These are phyloP conservation scores for Paramecium caudatum DNA, from an alignment of 73 alveolate species.

Conservation along the genomic window DNA sequence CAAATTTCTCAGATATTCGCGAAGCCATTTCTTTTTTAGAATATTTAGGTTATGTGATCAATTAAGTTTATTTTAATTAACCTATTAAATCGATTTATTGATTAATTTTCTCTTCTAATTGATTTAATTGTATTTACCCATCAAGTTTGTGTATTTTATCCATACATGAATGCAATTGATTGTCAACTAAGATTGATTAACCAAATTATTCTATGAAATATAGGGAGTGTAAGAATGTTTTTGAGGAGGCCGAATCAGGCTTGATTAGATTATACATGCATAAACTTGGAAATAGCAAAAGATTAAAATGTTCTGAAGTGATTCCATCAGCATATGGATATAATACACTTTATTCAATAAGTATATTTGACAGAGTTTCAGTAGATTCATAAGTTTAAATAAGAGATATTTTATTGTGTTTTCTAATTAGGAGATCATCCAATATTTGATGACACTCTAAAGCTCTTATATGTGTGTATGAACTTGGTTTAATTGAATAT, in stretches of 20 bases:
- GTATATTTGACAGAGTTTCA: not conserved
- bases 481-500: not conserved
- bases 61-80: not conserved
- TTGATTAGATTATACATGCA: not conserved
- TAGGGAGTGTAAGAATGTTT: not conserved
- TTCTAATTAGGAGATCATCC: not conserved
- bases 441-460: not conserved
- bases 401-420: not conserved
- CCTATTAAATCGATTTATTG: not conserved
- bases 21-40: slow-evolving; percentile 20
- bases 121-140: not conserved
- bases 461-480: not conserved
- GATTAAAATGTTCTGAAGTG: not conserved
- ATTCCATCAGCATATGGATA: slow-evolving; percentile 2
- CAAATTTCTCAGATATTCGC: slow-evolving; percentile 9
- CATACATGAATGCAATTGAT: not conserved
- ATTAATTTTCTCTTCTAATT: not conserved
- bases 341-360: not conserved
- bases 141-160: not conserved
- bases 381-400: not conserved
- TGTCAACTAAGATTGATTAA: not conserved
- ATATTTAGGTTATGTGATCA: not conserved
- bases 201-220: slow-evolving; percentile 21
- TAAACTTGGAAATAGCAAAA: not conserved
- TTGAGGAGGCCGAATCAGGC: not conserved